Base-by-base conservation (phyloP, 2,329 filamentous ascomycete genomes). In the Trichoderma asperellum region DNA sequence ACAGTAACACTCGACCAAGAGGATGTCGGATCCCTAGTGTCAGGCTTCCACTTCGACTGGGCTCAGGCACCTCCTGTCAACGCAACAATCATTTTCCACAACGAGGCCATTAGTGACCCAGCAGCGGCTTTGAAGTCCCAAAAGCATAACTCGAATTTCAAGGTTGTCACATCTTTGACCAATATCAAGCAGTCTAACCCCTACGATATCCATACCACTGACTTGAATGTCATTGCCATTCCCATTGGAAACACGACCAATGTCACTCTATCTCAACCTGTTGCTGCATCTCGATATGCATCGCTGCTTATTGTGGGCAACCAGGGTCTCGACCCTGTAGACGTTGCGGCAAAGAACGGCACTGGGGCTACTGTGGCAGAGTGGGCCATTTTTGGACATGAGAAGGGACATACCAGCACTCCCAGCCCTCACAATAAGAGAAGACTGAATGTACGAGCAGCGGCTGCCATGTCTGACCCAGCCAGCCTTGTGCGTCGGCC, bases 31-130 rank as follows among this genome's bases (percentile, higher is more conserved):
- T 58, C 62, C 2, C 27, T 62, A 2, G 69, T 74, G 2, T 69
- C 71, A 1, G 68, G 70, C 40, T 72, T 73, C 53, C 65, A 64
- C 8, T 71, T 74, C 18, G 71, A 74, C 63, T 74, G 73, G 73
- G 73, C 73, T 0, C 71, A 73, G 62, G 35, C 61, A 27, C 73
- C 73, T 34, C 73, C 73, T 2, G 70, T 73, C 29, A 72, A 72
- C 40, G 72, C 72, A 27, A 74, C 73, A 1, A 62, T 74, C 32
- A 67, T 73, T 4, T 73, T 74, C 53, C 73, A 74, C 63, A 67
- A 73, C 68, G 35, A 68, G 8, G 43, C 61, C 1, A 27, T 70
- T 0, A 21, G 35, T 10, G 37, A 67, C 40, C 62, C 59, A 3
- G 56, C 63, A 4, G n/a, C 57, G 3, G 53, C 32, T 11, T 24